Evolutionary conservation across 768 basidiomycete genomes (phyloP), one percentile per base, ranked within the genome.

Genomic region (Auricularia sp.): DNA sequence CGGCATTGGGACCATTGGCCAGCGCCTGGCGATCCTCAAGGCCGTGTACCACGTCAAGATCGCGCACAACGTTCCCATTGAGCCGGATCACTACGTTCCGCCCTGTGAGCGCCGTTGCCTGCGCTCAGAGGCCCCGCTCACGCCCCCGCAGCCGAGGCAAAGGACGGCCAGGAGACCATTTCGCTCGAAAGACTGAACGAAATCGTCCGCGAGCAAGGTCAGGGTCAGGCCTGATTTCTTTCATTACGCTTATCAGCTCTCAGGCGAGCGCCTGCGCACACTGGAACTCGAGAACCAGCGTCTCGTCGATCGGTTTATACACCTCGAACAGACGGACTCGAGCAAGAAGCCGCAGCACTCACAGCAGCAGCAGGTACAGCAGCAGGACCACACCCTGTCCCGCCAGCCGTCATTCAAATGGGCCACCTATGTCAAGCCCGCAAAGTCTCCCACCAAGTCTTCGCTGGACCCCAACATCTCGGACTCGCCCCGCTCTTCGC

Each of bases 41-140:
- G 88, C 90, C 60, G 86, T 98, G 64, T 98, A 97, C 77, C 85
- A 85, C 62, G 78, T 91, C 70, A 99, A 99, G 79, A 76, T 94
- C 62, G 85, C 85, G 1, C 83, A 95, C 71, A 86, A 86, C 67
- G 79, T 99, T 62, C 85, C 90, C 43, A 86, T 95, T 68, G 91
- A 92, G 65, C 78, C 87, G 44, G 88, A 90, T 67, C 83, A 91
- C 70, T 97, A 93, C 73, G 83, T 94, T 14, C 93, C 94, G 8
- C 91, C 92, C 64, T 94, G 93, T 93, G 71, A 71, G 91, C 29
- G 29, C 29, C 29, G 29, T 77, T 59, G 29, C 43, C 39, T 59
- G 53, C 51, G 62, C 58, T 47, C n/a, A 34, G 39, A 29, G 16
- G 56, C 21, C 35, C 18, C 53, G 61, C 56, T 66, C 7, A 8